Evolutionary conservation across 257 asterid species (phyloP).

Genomic region (Buddleja alternifolia): DNA sequence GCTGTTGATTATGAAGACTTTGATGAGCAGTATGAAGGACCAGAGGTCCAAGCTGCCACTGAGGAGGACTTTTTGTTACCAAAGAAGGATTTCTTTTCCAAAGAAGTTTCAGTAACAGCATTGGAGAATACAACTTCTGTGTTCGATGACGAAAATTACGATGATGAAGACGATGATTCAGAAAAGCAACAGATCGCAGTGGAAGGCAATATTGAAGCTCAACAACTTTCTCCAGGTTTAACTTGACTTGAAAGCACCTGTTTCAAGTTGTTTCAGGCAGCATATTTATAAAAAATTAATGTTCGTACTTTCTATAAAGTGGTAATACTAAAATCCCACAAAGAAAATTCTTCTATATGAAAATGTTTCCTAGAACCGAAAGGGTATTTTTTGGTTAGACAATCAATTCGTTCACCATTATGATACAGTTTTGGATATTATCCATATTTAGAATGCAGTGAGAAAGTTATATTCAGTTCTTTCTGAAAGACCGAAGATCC

Average conservation of each 20-base stretch:
- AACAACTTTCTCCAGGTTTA: slow-evolving; percentile 57
- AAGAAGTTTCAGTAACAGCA: slow-evolving; percentile 58
- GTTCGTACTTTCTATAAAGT: not conserved
- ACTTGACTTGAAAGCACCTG: slow-evolving; percentile 13
- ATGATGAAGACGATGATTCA: slow-evolving; percentile 73
- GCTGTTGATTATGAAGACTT: slow-evolving; percentile 98
- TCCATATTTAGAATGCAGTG: not conserved
- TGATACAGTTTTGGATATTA: not conserved
- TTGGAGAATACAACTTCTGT: slow-evolving; percentile 61
- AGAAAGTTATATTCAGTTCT: not conserved
- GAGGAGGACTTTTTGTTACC: slow-evolving; percentile 94
- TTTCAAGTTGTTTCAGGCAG: too few relatives aligned
- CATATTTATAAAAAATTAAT: not conserved
- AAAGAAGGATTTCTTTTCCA: slow-evolving; percentile 63
- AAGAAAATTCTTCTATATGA: not conserved
- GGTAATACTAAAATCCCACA: not conserved
- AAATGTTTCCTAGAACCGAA: not conserved
- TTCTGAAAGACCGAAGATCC: not conserved
- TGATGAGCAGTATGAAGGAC: slow-evolving; percentile 98
- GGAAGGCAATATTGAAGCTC: slow-evolving; percentile 47
- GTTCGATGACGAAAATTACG: slow-evolving; percentile 94
- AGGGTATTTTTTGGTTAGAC: not conserved
- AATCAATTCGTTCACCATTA: not conserved
- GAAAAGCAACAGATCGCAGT: slow-evolving; percentile 55
- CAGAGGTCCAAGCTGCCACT: slow-evolving; percentile 83